Evolutionary conservation across 257 asterid genomes (phyloP), one percentile per base, ranked within the genome.

Genomic region (Solanum appendiculatum): DNA sequence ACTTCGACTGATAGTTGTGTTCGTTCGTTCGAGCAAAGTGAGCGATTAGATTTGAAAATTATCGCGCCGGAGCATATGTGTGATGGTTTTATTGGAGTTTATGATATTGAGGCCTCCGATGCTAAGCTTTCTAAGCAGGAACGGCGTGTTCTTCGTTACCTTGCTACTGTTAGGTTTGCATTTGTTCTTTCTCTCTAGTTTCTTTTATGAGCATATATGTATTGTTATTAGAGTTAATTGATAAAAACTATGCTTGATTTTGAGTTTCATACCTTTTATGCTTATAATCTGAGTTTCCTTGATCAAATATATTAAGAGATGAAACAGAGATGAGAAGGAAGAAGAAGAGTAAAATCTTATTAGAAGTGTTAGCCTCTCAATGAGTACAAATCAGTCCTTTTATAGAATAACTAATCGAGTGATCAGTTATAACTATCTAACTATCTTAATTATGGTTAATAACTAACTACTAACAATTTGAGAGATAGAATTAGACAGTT

Each of bases 141-240:
- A 78, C 94, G 98, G 25, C 86, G 89, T 58, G 91, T 93, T 73
- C 97, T 95, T 46, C 95, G 93, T 36, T 94, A 94, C 80, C 95
- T 97, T 9, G 98, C 99, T 15, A 88, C 91, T 86, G 97, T 98
- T 68, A 89, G 99, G 99, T 95, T 23, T n/a, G 63, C 3, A 1
- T 54, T 84, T 5, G 9, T 56, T 5, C 9, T 58, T 46, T 34
- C 51, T 33, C 6, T 72, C 23, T 13, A 6, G 10, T 33, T 40
- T 21, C 31, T 16, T 20, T 60, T 31, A 21, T 8, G 69, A 23
- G 60, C 25, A 70, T 87, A 34, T 40, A 34, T 31, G 16, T n/a
- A 3, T 72, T 66, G 36, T 66, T 27, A 3, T 27, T 27, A 27
- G 73, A 66, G 36, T 27, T 66, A 13, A 64, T 64, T 64, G 73